Evolutionary conservation across 805 yeast genomes (phyloP).

Genomic region (Ogataea salicorniae): DNA sequence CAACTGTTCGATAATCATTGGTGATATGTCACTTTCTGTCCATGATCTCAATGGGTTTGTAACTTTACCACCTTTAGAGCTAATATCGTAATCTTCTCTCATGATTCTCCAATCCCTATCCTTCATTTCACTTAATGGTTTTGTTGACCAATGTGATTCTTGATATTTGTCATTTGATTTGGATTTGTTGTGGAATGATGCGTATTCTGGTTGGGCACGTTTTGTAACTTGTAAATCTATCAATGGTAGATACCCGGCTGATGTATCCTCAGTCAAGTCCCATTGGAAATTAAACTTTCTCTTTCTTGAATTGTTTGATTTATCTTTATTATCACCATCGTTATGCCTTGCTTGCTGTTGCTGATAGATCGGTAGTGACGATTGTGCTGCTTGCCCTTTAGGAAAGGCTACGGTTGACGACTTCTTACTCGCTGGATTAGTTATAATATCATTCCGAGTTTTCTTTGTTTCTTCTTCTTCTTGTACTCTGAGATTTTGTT

Average conservation of each 20-base stretch:
- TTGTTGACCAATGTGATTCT: slow-evolving; percentile 62
- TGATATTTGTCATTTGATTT: neutral
- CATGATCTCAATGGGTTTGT: slow-evolving; percentile 67
- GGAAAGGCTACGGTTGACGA: too few species aligned
- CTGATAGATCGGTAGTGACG: neutral
- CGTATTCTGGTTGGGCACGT: neutral
- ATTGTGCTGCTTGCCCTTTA: neutral
- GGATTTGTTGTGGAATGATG: slow-evolving; percentile 1
- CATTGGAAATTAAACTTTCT: slow-evolving; percentile 62
- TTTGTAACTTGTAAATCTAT: slow-evolving; percentile 26
- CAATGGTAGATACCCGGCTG: slow-evolving; percentile 38
- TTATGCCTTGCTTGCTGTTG: neutral
- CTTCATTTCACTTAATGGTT: slow-evolving; percentile 60
- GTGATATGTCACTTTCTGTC: slow-evolving; percentile 57
- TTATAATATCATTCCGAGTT: slow-evolving; percentile 1
- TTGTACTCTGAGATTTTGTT: slow-evolving; percentile 13
- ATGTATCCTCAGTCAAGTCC: slow-evolving; percentile 65
- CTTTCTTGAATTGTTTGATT: slow-evolving; percentile 4
- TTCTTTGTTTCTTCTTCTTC: slow-evolving; percentile 1
- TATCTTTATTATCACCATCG: neutral
- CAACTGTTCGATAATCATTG: slow-evolving; percentile 34
- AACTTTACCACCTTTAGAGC: slow-evolving; percentile 44
- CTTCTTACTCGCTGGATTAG: too few species aligned
- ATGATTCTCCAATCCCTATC: slow-evolving; percentile 87
- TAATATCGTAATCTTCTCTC: slow-evolving; percentile 69